These are phyloP conservation scores for Cladochytrium replicatum DNA, from an alignment of 192 early-diverging fungal species.

Conservation along the genomic window DNA sequence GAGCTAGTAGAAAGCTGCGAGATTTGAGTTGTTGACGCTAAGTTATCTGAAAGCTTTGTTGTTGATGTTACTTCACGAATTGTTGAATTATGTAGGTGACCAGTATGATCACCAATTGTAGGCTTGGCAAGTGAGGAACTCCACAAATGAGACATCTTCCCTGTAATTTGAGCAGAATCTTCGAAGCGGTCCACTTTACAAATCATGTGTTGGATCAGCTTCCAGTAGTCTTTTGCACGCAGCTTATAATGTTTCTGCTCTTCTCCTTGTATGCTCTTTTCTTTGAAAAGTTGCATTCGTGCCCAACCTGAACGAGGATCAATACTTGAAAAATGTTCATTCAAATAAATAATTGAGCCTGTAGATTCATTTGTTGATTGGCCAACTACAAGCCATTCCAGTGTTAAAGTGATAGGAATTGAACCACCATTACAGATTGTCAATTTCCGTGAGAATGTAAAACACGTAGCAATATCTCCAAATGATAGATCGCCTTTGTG, in stretches of 20 bases:
- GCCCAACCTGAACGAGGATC: constrained; percentile 53
- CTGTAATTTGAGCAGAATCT: too few species aligned
- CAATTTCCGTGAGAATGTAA: constrained; percentile 40
- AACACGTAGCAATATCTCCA: constrained; percentile 52
- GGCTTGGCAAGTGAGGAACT: constrained; percentile 4
- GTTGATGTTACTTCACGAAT: too few species aligned
- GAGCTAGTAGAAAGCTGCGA: too few species aligned
- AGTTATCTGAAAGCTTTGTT: too few species aligned
- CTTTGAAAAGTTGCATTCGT: constrained; percentile 20
- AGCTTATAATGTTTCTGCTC: constrained; percentile 29
- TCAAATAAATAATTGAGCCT: constrained; percentile 22
- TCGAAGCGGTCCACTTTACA: constrained; percentile 22
- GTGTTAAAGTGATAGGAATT: constrained; percentile 36
- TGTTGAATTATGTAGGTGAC: too few species aligned
- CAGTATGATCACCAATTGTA: too few species aligned
- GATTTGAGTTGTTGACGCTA: too few species aligned
- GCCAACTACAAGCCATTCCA: constrained; percentile 51
- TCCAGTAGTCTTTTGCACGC: constrained; percentile 23
- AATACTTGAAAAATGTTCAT: constrained; percentile 35
- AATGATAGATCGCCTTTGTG: constrained; percentile 50
- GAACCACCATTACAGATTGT: constrained; percentile 42
- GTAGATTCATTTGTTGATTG: constrained; percentile 25
- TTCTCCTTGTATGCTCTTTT: constrained; percentile 23
- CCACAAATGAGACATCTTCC: not conserved
- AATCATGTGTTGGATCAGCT: constrained; percentile 23